These are phyloP conservation scores for Fusarium sp. DNA, from an alignment of 2,329 filamentous ascomycete species.

Conservation along the genomic window DNA sequence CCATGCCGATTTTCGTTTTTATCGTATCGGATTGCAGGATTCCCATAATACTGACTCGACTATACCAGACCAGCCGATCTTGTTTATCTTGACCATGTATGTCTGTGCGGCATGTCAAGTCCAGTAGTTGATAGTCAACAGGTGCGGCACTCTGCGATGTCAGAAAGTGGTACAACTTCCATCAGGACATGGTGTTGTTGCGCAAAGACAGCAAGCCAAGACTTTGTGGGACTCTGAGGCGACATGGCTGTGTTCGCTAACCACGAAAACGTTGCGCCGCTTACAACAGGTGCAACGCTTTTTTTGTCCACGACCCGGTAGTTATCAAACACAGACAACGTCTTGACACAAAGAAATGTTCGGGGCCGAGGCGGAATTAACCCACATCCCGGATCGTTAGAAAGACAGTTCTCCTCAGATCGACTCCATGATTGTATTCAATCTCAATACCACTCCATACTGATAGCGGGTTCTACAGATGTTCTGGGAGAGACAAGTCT, in stretches of 20 bases:
- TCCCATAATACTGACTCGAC: constrained; percentile 16
- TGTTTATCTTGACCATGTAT: constrained; percentile 2
- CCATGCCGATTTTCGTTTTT: constrained; percentile 12
- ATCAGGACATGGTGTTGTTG: constrained; percentile 40
- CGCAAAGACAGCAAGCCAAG: constrained; percentile 36
- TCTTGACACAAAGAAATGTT: not conserved
- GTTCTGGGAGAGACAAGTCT: constrained; percentile 30
- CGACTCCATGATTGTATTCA: constrained; percentile 1
- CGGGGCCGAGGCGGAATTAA: not conserved
- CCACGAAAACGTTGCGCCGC: constrained; percentile 31
- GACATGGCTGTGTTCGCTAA: constrained; percentile 38
- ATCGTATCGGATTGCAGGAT: constrained; percentile 24
- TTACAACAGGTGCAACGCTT: constrained; percentile 20
- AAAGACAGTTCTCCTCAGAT: not conserved
- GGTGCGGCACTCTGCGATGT: constrained; percentile 26
- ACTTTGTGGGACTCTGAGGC: constrained; percentile 31
- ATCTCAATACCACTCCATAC: constrained; percentile 25
- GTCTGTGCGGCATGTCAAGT: constrained; percentile 3
- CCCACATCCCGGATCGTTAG: not conserved
- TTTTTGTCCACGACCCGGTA: constrained; percentile 8
- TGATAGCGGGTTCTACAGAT: constrained; percentile 13
- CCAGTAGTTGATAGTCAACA: constrained; percentile 7
- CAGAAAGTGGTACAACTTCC: constrained; percentile 28
- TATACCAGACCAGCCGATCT: constrained; percentile 11
- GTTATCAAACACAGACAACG: not conserved